A percentile compares a stretch with the other conserved stretches of the same genome.
These are phyloP conservation scores for Mycena albidolilacea DNA, from an alignment of 768 basidiomycete genomes.

Conservation along the genomic window DNA sequence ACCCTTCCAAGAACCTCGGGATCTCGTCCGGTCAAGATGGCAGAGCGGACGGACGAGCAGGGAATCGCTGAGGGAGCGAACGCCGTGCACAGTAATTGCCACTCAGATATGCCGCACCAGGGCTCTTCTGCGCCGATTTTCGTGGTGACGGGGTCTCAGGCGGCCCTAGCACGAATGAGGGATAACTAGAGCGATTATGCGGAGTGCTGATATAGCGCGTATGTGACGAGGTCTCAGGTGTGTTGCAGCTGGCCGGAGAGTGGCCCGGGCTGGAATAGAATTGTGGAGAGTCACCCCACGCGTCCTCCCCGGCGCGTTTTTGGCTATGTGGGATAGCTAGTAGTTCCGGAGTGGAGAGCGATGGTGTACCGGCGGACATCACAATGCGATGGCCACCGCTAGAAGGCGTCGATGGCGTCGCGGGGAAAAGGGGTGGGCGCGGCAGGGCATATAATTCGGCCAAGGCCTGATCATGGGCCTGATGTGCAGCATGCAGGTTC, in stretches of 20 bases:
- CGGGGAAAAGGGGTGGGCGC: background rate
- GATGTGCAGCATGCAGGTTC: no score
- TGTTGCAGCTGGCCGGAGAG: background rate
- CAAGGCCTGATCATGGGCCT: no score
- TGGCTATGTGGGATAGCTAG: background rate
- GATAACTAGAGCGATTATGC: background rate
- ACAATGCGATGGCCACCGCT: background rate
- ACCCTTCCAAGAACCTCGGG: background rate
- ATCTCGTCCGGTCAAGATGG: slow-evolving; percentile 6
- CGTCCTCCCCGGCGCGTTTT: background rate
- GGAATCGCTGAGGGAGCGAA: background rate
- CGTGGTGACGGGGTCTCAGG: slow-evolving; percentile 12
- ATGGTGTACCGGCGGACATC: background rate
- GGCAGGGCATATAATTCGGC: background rate
- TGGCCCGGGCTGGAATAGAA: no score
- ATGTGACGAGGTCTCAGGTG: background rate
- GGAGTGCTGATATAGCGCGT: background rate
- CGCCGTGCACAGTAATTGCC: background rate
- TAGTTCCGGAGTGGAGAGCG: background rate
- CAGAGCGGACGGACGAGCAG: background rate
- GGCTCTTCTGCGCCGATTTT: background rate
- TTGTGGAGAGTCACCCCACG: background rate
- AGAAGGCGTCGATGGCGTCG: background rate
- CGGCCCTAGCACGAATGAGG: background rate
- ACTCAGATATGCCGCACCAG: background rate